Evolutionary conservation across 768 basidiomycete genomes (phyloP).

Genomic region (Thelephora ganbajun): DNA sequence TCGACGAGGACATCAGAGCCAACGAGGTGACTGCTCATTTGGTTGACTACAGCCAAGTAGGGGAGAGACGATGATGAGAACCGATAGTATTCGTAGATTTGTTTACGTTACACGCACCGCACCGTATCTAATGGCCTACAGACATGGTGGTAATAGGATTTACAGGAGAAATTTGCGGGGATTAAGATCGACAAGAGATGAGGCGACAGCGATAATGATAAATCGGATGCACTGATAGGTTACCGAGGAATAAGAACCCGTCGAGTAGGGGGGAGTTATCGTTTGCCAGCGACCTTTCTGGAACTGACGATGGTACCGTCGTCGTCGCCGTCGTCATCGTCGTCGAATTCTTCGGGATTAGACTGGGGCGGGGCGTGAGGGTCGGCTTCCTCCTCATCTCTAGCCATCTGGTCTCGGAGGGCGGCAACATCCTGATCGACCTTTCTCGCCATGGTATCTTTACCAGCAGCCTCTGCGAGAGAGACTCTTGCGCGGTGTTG

Average conservation of each 20-base stretch:
- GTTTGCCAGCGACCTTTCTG: too few relatives aligned
- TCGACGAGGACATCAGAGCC: neutral
- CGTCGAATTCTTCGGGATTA: slow-evolving; percentile 9
- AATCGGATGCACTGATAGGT: too few relatives aligned
- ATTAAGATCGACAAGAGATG: too few relatives aligned
- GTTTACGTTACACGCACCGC: too few relatives aligned
- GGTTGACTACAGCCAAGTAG: neutral
- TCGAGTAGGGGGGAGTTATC: too few relatives aligned
- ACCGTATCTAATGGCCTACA: too few relatives aligned
- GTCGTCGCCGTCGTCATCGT: slow-evolving; percentile 11
- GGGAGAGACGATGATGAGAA: too few relatives aligned
- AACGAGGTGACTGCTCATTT: neutral
- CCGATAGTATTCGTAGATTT: too few relatives aligned
- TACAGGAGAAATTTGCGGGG: too few relatives aligned
- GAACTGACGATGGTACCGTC: neutral
- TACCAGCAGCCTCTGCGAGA: slow-evolving; percentile 71
- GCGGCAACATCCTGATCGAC: slow-evolving; percentile 78
- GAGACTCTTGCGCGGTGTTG: slow-evolving; percentile 73
- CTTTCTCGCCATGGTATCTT: slow-evolving; percentile 77
- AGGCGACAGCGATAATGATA: too few relatives aligned
- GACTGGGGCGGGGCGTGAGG: slow-evolving; percentile 4
- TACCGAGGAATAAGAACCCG: too few relatives aligned
- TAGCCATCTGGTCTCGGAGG: slow-evolving; percentile 64
- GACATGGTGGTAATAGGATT: too few relatives aligned
- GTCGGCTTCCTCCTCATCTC: slow-evolving; percentile 30